A percentile compares a stretch with the other conserved stretches of the same genome.
These are phyloP conservation scores for Pseudoscleropodium purum DNA, from an alignment of 225 moss, liverwort and hornwort genomes.

Conservation along the genomic window DNA sequence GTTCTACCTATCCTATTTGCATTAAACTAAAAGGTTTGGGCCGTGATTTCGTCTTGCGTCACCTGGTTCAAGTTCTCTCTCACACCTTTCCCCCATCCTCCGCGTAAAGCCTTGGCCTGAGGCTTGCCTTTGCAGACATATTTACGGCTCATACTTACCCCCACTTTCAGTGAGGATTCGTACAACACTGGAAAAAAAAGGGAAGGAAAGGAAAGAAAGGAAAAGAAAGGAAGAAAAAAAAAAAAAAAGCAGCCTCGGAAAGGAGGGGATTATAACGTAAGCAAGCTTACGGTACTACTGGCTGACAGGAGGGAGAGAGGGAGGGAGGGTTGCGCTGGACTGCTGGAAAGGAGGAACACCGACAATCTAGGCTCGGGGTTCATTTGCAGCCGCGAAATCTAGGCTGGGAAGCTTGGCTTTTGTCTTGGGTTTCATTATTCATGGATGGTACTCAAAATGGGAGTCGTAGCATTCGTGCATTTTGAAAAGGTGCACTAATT, in stretches of 20 bases:
- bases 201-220: rapidly evolving
- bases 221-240: no score
- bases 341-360: not conserved
- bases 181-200: not conserved
- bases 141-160: not conserved
- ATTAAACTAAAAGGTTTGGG: not conserved
- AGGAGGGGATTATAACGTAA: no score
- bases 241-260: no score
- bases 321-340: not conserved
- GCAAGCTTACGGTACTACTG: not conserved
- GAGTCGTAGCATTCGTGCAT: not conserved
- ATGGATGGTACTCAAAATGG: not conserved
- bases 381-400: not conserved
- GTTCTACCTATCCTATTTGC: not conserved
- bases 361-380: not conserved
- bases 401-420: not conserved
- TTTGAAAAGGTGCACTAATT: not conserved
- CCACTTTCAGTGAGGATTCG: not conserved
- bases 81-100: not conserved
- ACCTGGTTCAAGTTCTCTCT: not conserved
- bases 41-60: not conserved
- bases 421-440: not conserved
- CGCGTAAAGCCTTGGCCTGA: not conserved
- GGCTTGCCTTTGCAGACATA: not conserved
- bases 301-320: not conserved